A percentile compares a stretch with the other conserved stretches of the same genome.
Conservation (phyloP, 306 rosid species). For the Bauhinia variegata region DNA sequence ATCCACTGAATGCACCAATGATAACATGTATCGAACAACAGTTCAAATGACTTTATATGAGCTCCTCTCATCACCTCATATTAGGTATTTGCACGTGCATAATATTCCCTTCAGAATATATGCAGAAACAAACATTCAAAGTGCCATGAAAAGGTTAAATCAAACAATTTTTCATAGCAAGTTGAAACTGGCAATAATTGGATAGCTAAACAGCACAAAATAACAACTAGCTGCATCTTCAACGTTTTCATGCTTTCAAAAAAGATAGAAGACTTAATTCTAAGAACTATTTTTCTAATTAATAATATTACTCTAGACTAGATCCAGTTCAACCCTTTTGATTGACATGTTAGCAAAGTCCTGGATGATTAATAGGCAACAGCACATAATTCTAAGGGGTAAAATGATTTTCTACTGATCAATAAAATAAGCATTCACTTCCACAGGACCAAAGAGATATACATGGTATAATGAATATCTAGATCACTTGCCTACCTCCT, state of each 20-base stretch:
- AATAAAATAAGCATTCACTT: conserved; percentile 6
- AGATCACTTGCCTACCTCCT: conserved; percentile 48
- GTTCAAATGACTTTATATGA: neutral
- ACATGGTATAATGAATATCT: neutral
- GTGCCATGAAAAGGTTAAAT: neutral
- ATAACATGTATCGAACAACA: neutral
- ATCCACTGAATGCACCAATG: neutral
- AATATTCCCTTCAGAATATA: neutral
- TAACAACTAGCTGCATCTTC: neutral
- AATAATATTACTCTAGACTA: neutral
- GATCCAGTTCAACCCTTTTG: neutral
- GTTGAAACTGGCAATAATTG: neutral
- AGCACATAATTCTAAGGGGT: neutral
- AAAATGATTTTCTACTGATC: neutral
- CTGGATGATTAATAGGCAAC: neutral
- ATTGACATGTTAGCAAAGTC: neutral
- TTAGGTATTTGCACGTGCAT: too few species aligned
- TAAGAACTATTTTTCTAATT: neutral
- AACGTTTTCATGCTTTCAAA: conserved; percentile 1
- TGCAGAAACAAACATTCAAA: neutral
- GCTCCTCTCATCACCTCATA: too few species aligned
- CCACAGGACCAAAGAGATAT: neutral
- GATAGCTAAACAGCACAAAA: neutral
- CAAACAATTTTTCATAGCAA: neutral
- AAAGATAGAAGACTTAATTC: neutral